Conservation (phyloP, 768 basidiomycete species). For the Arthromyces matolae region DNA sequence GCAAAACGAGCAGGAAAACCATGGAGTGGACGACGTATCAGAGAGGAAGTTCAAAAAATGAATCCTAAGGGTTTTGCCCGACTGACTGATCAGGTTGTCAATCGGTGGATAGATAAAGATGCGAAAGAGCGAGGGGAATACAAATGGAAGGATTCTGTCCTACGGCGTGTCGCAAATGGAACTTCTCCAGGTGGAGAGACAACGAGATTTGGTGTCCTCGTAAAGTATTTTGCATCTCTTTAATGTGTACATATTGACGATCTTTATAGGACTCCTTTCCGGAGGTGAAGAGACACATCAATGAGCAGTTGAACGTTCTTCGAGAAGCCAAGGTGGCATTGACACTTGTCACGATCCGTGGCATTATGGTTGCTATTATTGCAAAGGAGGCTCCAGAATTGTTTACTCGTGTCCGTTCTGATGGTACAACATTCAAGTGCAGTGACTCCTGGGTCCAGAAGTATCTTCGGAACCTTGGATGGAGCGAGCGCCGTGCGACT, state of each 20-base stretch:
- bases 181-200: constrained; percentile 8
- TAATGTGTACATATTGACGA: background rate
- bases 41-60: constrained; percentile 6
- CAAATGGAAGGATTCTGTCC: background rate
- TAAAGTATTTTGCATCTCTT: constrained; percentile 4
- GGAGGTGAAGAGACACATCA: constrained; percentile 14
- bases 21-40: constrained; percentile 17
- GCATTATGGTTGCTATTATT: constrained; percentile 25
- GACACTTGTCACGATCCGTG: constrained; percentile 22
- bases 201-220: constrained; percentile 16
- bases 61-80: constrained; percentile 11
- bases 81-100: constrained; percentile 1
- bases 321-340: constrained; percentile 20
- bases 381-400: constrained; percentile 11
- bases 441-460: constrained; percentile 20
- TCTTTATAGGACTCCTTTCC: constrained; percentile 12
- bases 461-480: constrained; percentile 16
- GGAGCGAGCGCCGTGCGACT: constrained; percentile 26
- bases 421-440: constrained; percentile 26
- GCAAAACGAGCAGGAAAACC: constrained; percentile 12
- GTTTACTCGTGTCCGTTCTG: constrained; percentile 23
- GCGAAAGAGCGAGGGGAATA: background rate
- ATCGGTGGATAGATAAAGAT: constrained; percentile 1
- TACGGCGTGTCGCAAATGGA: background rate
- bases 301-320: constrained; percentile 13